Evolutionary conservation across 116 monocot genomes (phyloP), one percentile per base, ranked within the genome.

Genomic region (Zostera marina): DNA sequence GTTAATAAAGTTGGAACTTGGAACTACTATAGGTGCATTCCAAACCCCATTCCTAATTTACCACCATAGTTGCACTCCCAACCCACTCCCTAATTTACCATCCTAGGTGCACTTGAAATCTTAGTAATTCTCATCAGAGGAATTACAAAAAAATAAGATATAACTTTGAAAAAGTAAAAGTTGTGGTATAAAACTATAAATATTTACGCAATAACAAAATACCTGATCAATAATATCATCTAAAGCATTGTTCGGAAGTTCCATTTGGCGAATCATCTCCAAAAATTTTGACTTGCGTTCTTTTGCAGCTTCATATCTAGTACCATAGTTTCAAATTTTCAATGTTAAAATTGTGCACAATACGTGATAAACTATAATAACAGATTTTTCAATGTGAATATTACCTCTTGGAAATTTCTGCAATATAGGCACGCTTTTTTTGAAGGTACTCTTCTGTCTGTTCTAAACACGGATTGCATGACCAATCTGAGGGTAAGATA

Each of bases 201-300:
- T 40, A 41, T 58, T 13, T 21, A 38, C 14, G 3, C 41, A n/a
- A 6, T 12, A 58, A 43, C 4, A 42, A 3, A 23, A n/a, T 11
- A 99, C 98, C 87, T 91, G 86, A 76, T 99, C 98, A 68, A 99
- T 86, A 66, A 99, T 77, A 71, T 99, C 98, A 81, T 99, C 98
- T 44, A 99, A 75, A 53, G 98, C 91, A 79, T 99, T 99, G 67
- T 83, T 99, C 25, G 98, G 98, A 58, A 99, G 77, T 44, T 91
- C 84, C 76, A 99, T 71, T 22, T 80, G 70, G 39, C 81, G 80
- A 68, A 99, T 77, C 47, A 99, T 83, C 26, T 90, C 91, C 66
- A 99, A 67, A 72, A 99, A 77, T 47, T 83, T 84, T 17, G 64
- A 57, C 60, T 87, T 90, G n/a, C 98, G 76, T n/a, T 91, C 91